A percentile compares a stretch with the other conserved stretches of the same genome.
Evolutionary conservation across 805 yeast genomes (phyloP).

Genomic region (Alloascoidea hylecoeti): DNA sequence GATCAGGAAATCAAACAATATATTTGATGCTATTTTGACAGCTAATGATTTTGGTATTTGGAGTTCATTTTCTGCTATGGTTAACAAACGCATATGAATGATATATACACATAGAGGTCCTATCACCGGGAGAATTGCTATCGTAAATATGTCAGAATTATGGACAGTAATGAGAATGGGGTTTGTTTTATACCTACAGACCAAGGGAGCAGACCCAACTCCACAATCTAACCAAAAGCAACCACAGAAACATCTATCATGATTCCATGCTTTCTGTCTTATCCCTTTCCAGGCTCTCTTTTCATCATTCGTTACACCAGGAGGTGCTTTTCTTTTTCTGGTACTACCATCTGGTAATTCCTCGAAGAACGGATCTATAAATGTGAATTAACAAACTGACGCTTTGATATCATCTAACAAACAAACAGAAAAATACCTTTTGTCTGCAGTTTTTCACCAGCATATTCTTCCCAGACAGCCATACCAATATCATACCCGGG

Average conservation of each 20-base stretch:
- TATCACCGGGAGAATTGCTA: constrained; percentile 61
- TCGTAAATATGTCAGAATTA: constrained; percentile 16
- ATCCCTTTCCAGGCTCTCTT: constrained; percentile 56
- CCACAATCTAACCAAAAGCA: constrained; percentile 29
- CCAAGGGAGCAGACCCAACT: constrained; percentile 1
- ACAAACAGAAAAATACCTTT: constrained; percentile 25
- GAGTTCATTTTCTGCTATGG: constrained; percentile 40
- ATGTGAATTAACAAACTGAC: background rate
- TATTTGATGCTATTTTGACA: constrained; percentile 66
- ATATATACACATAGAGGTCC: constrained; percentile 78
- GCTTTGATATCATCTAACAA: too few species aligned
- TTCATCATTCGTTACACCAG: constrained; percentile 41
- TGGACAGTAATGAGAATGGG: background rate
- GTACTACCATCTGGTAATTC: constrained; percentile 33
- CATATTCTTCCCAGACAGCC: constrained; percentile 51
- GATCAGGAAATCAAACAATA: constrained; percentile 57
- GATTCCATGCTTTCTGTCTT: constrained; percentile 74
- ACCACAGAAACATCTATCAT: constrained; percentile 75
- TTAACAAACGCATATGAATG: constrained; percentile 56
- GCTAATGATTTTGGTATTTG: constrained; percentile 42
- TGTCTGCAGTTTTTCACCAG: constrained; percentile 48
- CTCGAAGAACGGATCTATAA: constrained; percentile 47
- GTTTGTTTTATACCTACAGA: background rate
- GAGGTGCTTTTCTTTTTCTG: constrained; percentile 46
- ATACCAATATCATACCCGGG: constrained; percentile 46